Percentiles rank a stretch among this genome's conserved stretches.
Evolutionary conservation across 352 stramenopile species (phyloP).

Genomic region (Globisporangium echinulatum): DNA sequence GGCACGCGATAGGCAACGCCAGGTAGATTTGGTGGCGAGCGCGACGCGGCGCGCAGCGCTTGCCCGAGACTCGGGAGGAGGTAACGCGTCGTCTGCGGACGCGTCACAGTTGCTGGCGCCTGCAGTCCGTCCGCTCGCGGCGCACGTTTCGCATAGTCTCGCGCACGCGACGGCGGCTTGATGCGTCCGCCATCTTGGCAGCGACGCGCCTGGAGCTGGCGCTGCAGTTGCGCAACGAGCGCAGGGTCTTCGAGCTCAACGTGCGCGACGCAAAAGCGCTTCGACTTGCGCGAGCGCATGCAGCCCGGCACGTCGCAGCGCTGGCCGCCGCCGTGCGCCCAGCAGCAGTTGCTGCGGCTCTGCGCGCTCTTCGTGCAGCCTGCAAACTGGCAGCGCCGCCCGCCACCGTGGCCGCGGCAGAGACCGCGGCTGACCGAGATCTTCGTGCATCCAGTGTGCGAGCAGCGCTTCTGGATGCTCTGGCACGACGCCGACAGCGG

Average conservation of each 20-base stretch:
- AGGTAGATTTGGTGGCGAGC: slow-evolving; percentile 37
- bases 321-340: slow-evolving; percentile 59
- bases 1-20: neutral
- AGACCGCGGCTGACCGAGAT: slow-evolving; percentile 60
- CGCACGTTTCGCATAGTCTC: neutral
- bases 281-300: slow-evolving; percentile 62
- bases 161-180: neutral
- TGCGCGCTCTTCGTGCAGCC: slow-evolving; percentile 63
- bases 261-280: slow-evolving; percentile 60
- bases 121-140: neutral
- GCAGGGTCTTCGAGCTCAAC: slow-evolving; percentile 23
- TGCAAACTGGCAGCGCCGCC: slow-evolving; percentile 52
- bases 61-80: slow-evolving; percentile 40
- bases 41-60: slow-evolving; percentile 35
- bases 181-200: neutral
- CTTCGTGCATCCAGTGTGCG: slow-evolving; percentile 48
- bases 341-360: slow-evolving; percentile 64
- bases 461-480: slow-evolving; percentile 56
- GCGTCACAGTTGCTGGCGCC: too few species aligned
- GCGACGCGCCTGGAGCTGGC: neutral
- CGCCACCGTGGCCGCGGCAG: slow-evolving; percentile 60
- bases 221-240: neutral
- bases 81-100: slow-evolving; percentile 5
- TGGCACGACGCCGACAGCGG: slow-evolving; percentile 45
- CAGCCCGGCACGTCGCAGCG: slow-evolving; percentile 56